phyloP scores from a whole-genome alignment of 345 rosid genomes.

The Rhizophora mangle region DNA sequence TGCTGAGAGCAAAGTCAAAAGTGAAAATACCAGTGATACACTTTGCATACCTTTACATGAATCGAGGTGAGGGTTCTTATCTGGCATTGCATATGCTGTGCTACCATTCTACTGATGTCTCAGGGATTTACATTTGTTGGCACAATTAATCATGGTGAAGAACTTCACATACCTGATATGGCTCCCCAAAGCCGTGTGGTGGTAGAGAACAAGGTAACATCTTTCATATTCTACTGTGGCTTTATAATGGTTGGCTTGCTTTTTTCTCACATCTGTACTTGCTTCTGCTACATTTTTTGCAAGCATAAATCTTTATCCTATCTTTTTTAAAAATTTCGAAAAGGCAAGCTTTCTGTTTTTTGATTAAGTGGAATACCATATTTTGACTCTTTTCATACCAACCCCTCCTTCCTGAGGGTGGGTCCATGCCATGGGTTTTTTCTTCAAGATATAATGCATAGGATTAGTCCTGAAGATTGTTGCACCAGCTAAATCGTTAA shows the following conservation, averaged over 20 bases:
- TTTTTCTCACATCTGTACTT: too few species aligned
- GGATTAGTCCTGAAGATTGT: too few species aligned
- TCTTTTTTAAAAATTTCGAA: background rate
- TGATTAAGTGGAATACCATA: background rate
- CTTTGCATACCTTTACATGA: slow-evolving; percentile 19
- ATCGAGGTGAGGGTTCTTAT: slow-evolving; percentile 37
- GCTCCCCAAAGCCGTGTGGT: slow-evolving; percentile 11
- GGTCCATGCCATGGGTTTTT: too few species aligned
- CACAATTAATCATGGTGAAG: slow-evolving; percentile 21
- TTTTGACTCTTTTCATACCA: too few species aligned
- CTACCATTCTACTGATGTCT: slow-evolving; percentile 8
- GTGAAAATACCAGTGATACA: slow-evolving; percentile 26
- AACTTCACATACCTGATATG: slow-evolving; percentile 27
- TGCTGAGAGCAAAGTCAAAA: slow-evolving; percentile 44
- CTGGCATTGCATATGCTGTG: background rate
- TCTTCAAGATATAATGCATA: too few species aligned
- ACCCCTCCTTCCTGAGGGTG: too few species aligned
- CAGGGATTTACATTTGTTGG: slow-evolving; percentile 20
- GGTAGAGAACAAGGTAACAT: slow-evolving; percentile 40
- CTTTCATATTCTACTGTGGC: background rate
- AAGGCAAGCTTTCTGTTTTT: background rate
- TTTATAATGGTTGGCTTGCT: background rate
- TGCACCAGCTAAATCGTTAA: too few species aligned
- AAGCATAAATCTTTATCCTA: too few species aligned
- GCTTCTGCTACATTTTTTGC: too few species aligned